Evolutionary conservation across 1,284 basidiomycete species (phyloP), one percentile per base, ranked within the genome.

Genomic region (Tylopilus sp.): DNA sequence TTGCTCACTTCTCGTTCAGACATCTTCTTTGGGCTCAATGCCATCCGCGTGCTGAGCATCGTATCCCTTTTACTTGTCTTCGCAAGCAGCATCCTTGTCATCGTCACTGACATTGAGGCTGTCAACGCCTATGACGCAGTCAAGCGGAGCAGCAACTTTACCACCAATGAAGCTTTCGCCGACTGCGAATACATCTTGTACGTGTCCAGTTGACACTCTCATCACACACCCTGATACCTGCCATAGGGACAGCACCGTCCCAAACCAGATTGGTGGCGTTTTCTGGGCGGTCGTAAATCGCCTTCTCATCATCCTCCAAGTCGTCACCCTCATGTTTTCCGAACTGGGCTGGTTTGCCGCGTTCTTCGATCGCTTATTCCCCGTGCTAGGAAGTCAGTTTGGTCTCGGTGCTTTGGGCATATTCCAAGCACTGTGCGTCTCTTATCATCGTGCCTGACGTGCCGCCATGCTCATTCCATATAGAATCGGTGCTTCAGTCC

Each of bases 201-300:
- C 53, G 81, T 76, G 36, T 18, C 21, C 23, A 2, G 10, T 23
- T 23, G 10, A 18, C 45, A 7, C 38, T 29, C 54, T 28, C 46
- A 8, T 10, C 41, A 41, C 51, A 45, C 41, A 36, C 41, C 41
- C 52, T 55, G 49, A 55, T 33, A 23, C 43, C 26, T 34, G 31
- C 44, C 49, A 26, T 57, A 89, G 86, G 55, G 75, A 77, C 52
- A 88, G 86, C 66, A 88, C 89, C 2, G 88, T 94, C 16, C 92
- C 92, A n/a, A 88, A 91, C 64, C 92, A 95, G 64, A 76, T 89
- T 21, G 91, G 88, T 10, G 92, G 92, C 38, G 78, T 82, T 26
- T 94, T 95, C 72, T 94, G 90, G 87, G 86, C 89, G 13, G 82
- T 94, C 49, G 72, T 94, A 50, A 89, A 89, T 65, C 78, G 87